A percentile compares a stretch with the other conserved stretches of the same genome.
Conservation (phyloP, 2,329 filamentous ascomycete species). For the Ilyonectria sp. region DNA sequence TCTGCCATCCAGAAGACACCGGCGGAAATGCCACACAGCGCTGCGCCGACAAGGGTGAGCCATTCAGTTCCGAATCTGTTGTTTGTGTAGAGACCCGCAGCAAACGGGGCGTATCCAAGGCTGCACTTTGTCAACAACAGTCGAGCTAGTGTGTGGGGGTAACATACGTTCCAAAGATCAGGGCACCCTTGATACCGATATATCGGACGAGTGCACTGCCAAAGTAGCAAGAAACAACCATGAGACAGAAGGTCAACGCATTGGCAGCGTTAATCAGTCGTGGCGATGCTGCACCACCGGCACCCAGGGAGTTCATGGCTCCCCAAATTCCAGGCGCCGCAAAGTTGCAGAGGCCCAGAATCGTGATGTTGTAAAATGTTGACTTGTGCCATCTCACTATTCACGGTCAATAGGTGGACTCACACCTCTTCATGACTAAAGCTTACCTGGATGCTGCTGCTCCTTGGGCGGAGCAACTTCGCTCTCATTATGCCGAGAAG, state of each 20-base stretch:
- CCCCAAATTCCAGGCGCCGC: conserved; percentile 80
- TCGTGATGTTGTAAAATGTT: conserved; percentile 80
- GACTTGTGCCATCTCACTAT: conserved; percentile 78
- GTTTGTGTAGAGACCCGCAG: conserved; percentile 80
- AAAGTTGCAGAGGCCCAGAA: conserved; percentile 80
- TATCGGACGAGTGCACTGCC: conserved; percentile 75
- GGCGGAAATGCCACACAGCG: conserved; percentile 78
- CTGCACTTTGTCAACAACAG: conserved; percentile 44
- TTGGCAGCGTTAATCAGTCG: conserved; percentile 80
- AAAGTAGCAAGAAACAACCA: conserved; percentile 80
- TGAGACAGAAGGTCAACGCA: conserved; percentile 79
- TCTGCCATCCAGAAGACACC: conserved; percentile 85
- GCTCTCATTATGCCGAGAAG: conserved; percentile 41
- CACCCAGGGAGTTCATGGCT: conserved; percentile 81
- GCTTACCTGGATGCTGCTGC: conserved; percentile 50
- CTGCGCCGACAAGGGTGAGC: conserved; percentile 78
- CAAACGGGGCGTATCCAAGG: conserved; percentile 79
- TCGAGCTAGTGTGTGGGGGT: neutral
- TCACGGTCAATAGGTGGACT: conserved; percentile 10
- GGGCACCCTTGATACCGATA: conserved; percentile 78
- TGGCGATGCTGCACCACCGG: conserved; percentile 76
- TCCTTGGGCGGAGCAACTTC: conserved; percentile 49
- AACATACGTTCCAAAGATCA: conserved; percentile 78
- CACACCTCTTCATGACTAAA: neutral
- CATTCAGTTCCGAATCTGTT: conserved; percentile 79